These are phyloP conservation scores for Coniochaeta ligniaria DNA, from an alignment of 2,329 filamentous ascomycete species.

Conservation along the genomic window DNA sequence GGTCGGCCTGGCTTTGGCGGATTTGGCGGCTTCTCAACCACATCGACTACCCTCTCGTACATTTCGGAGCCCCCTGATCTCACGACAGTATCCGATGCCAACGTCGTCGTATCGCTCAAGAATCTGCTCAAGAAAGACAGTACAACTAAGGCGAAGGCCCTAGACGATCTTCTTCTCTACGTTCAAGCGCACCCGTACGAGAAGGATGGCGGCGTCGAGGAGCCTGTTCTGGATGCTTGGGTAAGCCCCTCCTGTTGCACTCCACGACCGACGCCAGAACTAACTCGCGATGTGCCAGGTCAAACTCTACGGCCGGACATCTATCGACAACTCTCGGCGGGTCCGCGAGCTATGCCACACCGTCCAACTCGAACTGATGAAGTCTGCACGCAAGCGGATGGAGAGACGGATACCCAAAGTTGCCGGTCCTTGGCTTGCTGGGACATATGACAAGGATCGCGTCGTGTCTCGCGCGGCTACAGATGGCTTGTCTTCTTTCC, in stretches of 20 bases:
- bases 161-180: slow-evolving; percentile 74
- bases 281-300: slow-evolving; percentile 42
- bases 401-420: slow-evolving; percentile 70
- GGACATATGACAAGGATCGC: slow-evolving; percentile 79
- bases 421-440: slow-evolving; percentile 85
- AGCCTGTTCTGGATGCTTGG: slow-evolving; percentile 83
- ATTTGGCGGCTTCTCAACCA: slow-evolving; percentile 34
- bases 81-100: slow-evolving; percentile 66
- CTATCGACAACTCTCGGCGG: slow-evolving; percentile 81
- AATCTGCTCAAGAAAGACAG: slow-evolving; percentile 89
- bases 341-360: slow-evolving; percentile 82
- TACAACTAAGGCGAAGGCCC: slow-evolving; percentile 81
- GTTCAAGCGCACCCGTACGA: slow-evolving; percentile 47
- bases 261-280: neutral
- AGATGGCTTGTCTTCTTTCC: slow-evolving; percentile 68
- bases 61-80: slow-evolving; percentile 81
- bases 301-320: slow-evolving; percentile 78
- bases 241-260: slow-evolving; percentile 38
- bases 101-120: slow-evolving; percentile 85
- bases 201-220: slow-evolving; percentile 60
- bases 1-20: slow-evolving; percentile 27
- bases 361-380: slow-evolving; percentile 58
- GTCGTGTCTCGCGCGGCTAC: slow-evolving; percentile 68
- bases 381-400: slow-evolving; percentile 70
- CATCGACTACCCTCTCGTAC: slow-evolving; percentile 64